Evolutionary conservation across 23 red algal genomes (phyloP), one percentile per base, ranked within the genome.

Genomic region (Cyanidiococcus yangmingshanensis): DNA sequence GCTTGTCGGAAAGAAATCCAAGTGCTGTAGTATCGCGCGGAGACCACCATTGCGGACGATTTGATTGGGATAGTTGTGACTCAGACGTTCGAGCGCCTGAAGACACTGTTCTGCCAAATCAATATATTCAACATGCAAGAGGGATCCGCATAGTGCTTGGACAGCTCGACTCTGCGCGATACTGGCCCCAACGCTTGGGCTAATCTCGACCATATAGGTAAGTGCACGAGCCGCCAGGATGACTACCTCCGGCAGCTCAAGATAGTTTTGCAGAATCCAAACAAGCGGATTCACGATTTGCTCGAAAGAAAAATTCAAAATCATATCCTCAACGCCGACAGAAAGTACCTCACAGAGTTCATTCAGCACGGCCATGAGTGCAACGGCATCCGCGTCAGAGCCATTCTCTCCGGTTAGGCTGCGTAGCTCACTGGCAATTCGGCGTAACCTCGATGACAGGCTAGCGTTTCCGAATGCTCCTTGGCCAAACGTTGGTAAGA

Each of bases 101-200:
- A 97, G 81, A 74, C 87, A 88, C 79, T 97, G 93, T 68, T 97
- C 93, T 37, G 93, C 93, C 15, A 97, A 79, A 76, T 97, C 93
- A 58, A 97, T 97, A 76, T 97, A 97, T 77, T 97, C 87, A 59
- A 97, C 90, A 16, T 87, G 75, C 25, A 91, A 58, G n/a, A 97
- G 75, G 16, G 82, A 82, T 41, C 76, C 82, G 39, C 93, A 97
- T 0, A 97, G 80, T 36, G 89, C 75, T 37, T 37, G 68, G 3
- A 84, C 85, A 3, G 93, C 93, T 57, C 87, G 77, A 25, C 82
- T 67, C 59, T 83, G 68, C 24, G 88, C 84, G 83, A 97, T 90
- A 24, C 83, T 68, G 34, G 93, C 86, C 1, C 79, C 87, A 32
- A 80, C 80, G 1, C 85, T 79, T 37, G 93, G 93, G 27, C 90